Evolutionary conservation across 2,329 filamentous ascomycete genomes (phyloP).

Genomic region (Exophiala sideris): DNA sequence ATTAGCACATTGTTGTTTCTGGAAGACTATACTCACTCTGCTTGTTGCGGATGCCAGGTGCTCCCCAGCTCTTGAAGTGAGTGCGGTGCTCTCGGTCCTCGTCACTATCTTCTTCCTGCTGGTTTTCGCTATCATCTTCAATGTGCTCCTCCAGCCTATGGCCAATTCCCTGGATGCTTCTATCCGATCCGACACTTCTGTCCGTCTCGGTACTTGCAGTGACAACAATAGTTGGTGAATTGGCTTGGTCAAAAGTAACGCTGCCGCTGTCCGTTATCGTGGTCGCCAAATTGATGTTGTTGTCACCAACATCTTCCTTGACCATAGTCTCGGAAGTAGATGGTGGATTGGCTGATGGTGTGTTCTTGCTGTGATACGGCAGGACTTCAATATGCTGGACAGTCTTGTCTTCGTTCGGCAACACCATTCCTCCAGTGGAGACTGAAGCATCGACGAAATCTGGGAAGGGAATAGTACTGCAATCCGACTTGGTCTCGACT

Average conservation of each 20-base stretch:
- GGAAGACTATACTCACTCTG: conserved; percentile 19
- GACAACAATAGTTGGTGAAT: conserved; percentile 12
- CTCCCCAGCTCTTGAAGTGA: conserved; percentile 35
- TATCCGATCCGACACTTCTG: not conserved
- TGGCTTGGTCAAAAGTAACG: not conserved
- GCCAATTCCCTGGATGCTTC: not conserved
- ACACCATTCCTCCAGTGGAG: not conserved
- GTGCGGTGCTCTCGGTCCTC: conserved; percentile 33
- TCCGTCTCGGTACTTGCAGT: conserved; percentile 11
- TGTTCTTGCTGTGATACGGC: not conserved
- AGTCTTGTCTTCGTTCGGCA: not conserved
- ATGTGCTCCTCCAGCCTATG: not conserved
- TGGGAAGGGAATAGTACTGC: not conserved
- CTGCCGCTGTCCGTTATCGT: not conserved
- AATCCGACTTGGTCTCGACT: not conserved
- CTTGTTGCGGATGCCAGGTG: conserved; percentile 28
- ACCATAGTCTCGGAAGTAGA: not conserved
- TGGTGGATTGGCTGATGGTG: not conserved
- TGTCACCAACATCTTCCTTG: not conserved
- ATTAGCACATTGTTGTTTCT: not conserved
- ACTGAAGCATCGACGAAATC: conserved; percentile 2
- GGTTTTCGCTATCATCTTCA: not conserved
- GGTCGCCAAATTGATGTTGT: not conserved
- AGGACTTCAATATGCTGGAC: not conserved
- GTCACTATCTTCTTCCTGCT: conserved; percentile 10